Base-by-base conservation (phyloP, 371 early-diverging fungal species). In the Aphelidium insulamus region DNA sequence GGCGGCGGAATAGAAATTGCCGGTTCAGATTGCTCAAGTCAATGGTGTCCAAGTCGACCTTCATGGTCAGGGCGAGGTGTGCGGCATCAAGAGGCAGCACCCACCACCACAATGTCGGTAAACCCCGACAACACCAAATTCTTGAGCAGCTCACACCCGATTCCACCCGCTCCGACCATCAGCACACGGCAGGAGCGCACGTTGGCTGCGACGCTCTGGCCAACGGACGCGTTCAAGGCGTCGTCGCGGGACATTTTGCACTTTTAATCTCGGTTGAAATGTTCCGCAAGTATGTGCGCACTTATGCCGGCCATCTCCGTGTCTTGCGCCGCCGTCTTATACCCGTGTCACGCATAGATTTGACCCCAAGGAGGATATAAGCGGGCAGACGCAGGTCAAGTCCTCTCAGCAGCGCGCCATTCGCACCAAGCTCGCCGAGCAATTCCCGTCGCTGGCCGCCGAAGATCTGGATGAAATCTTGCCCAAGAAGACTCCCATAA, bases 101-200 rank as follows among this genome's bases (percentile, higher is more conserved):
- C 37, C 55, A 72, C 79, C 39, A 85, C 65, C 33, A 72, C 65
- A 33, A 97, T 85, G 41, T 69, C 40, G 37, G 52, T 56, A 50
- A 91, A 90, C 11, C 94, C 94, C 15, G 73, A 58, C 54, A 88
- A 46, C 19, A 83, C 84, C 14, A 97, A 64, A 51, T 86, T 73
- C 53, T 99, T 97, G 12, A 95, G 60, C 23, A 99, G 50, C 53
- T 99, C 99, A 50, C 98, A 97, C 21, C 99, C 99, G 35, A 98
- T 87, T 5, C 99, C 99, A 37, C 99, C 99, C 7, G 85, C 80
- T 21, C 87, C 87, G 5, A 84, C 75, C 40, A 84, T 56, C 20
- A 86, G 49, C 12, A 82, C 55, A 21, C 51, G 55, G 20, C 58
- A 49, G 2, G 34, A n/a, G n/a, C n/a, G n/a, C n/a, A n/a, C n/a